Conservation (phyloP, 2,329 filamentous ascomycete genomes). For the Leptographium galeiforme region DNA sequence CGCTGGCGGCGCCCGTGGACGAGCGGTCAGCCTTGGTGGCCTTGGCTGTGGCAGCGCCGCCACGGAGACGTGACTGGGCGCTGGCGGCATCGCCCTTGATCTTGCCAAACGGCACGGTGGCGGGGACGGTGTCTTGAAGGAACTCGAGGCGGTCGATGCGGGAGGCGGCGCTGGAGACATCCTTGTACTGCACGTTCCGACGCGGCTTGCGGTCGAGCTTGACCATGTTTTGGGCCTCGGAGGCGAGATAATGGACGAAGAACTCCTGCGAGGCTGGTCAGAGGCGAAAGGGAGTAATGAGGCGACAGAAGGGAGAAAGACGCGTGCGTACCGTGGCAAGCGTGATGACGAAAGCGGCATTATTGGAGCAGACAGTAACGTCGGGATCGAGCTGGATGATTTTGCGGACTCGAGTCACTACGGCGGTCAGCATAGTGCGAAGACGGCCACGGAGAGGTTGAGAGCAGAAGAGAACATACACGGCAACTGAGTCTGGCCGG, state of each 20-base stretch:
- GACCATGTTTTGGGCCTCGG: slow-evolving; percentile 74
- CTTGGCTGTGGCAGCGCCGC: neutral
- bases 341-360: slow-evolving; percentile 86
- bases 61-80: slow-evolving; percentile 31
- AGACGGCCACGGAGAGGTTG: no score
- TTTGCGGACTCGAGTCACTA: slow-evolving; percentile 91
- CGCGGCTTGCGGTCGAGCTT: slow-evolving; percentile 86
- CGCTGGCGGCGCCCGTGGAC: slow-evolving; percentile 1
- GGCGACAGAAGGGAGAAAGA: neutral
- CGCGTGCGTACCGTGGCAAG: slow-evolving; percentile 57
- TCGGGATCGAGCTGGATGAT: slow-evolving; percentile 84
- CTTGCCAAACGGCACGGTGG: slow-evolving; percentile 68
- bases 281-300: no score
- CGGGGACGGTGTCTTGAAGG: slow-evolving; percentile 78
- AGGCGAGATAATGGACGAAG: slow-evolving; percentile 85
- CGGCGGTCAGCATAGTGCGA: neutral
- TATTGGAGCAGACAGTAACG: slow-evolving; percentile 75
- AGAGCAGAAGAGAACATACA: slow-evolving; percentile 39
- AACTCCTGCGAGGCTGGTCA: slow-evolving; percentile 50
- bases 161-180: slow-evolving; percentile 74
- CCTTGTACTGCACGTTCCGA: slow-evolving; percentile 90
- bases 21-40: slow-evolving; percentile 2
- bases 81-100: slow-evolving; percentile 52
- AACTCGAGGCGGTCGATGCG: slow-evolving; percentile 93
- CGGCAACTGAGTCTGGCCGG: slow-evolving; percentile 73